Base-by-base conservation (phyloP, 805 yeast genomes). In the Martiniozyma abietophila region DNA sequence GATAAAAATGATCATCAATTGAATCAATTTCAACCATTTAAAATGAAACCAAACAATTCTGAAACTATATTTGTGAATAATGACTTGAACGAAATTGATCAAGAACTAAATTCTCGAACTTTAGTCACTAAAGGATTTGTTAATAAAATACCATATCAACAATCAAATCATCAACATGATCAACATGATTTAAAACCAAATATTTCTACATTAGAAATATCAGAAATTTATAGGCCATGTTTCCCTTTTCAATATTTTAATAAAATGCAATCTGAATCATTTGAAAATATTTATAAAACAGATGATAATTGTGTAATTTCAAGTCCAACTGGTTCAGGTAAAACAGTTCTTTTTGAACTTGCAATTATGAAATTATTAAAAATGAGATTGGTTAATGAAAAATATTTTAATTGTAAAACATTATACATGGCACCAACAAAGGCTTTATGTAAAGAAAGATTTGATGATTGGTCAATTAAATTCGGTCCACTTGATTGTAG, bases 291-390 rank as follows among this genome's bases (percentile, higher is more conserved):
- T 0, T 92, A 86, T 53, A 74, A 80, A 32, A 78, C 95, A 6
- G 83, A 82, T 53, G 95, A 86, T 46, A 92, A 88, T 50, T 81
- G 89, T 94, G 63, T 88, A 31, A 83, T 88, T 8, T 88, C 96
- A 71, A 95, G 96, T 1, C 96, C 96, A 1, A 86, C 96, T 0
- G 96, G 96, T 65, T 95, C 96, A 6, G 96, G 96, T 68, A 86
- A 88, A 52, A 88, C 96, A 0, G 96, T 85, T 53, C 86, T 88
- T 14, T 96, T 96, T 0, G 58, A 88, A 40, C 59, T 86, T 21
- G 66, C 95, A 0, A 74, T 88, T 69, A 35, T 59, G 68, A 3
- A 57, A 55, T 33, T 32, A 16, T 12, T 41, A 10, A 6, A 58
- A 65, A 1, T 67, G 58, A 5, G 73, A 65, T 18, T 64, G 64